These are phyloP conservation scores for Fraxinus sp. DNA, from an alignment of 305 asterid genomes.

Conservation along the genomic window DNA sequence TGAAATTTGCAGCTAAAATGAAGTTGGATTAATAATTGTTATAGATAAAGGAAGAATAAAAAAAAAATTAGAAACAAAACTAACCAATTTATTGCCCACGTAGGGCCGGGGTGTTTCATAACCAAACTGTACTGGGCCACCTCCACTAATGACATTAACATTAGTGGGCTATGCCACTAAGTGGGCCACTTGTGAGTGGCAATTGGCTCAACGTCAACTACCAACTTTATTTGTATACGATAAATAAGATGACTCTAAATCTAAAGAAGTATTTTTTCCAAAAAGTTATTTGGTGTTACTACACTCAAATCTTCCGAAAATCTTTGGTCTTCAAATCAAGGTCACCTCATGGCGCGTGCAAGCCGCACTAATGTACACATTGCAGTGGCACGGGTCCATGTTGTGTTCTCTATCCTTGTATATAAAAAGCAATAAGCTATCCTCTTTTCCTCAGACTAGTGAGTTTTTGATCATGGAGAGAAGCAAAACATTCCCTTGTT, in stretches of 20 bases:
- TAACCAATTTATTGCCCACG: background rate
- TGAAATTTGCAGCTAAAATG: background rate
- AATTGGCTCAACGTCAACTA: background rate
- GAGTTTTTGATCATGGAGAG: slow-evolving; percentile 54
- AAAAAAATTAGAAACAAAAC: background rate
- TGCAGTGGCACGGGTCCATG: slow-evolving; percentile 46
- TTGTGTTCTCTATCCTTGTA: slow-evolving; percentile 6
- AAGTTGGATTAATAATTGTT: background rate
- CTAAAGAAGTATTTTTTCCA: background rate
- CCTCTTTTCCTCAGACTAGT: background rate
- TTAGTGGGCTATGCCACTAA: slow-evolving; percentile 7
- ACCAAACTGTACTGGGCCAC: background rate
- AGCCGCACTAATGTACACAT: slow-evolving; percentile 44
- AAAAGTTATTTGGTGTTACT: slow-evolving; percentile 17
- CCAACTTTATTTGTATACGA: background rate
- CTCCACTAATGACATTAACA: background rate
- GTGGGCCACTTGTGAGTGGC: background rate
- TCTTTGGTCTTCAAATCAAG: slow-evolving; percentile 29
- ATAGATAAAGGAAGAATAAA: background rate
- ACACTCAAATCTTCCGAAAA: slow-evolving; percentile 33
- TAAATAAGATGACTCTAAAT: background rate
- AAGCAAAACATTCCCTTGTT: slow-evolving; percentile 67
- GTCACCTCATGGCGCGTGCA: slow-evolving; percentile 63
- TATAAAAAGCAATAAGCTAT: slow-evolving; percentile 17
- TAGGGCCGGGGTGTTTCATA: background rate